Conservation (phyloP, 2,329 filamentous ascomycete genomes). For the Trichoderma breve region DNA sequence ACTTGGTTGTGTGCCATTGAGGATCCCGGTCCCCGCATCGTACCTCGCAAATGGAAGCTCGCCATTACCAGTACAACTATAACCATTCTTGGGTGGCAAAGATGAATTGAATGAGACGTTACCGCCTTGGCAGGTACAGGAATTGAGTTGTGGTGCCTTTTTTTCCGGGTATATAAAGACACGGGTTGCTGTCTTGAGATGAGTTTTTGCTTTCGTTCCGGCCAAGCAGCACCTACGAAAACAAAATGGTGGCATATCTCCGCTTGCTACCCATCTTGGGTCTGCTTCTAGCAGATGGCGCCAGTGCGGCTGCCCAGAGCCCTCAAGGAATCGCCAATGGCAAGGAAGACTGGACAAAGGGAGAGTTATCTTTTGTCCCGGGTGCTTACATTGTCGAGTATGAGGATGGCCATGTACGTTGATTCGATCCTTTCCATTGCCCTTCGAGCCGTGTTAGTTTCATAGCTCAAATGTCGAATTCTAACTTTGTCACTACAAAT, state of each 20-base stretch:
- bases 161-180: not conserved
- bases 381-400: conserved; percentile 55
- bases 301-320: not conserved
- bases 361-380: conserved; percentile 32
- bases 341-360: not conserved
- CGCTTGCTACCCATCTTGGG: not conserved
- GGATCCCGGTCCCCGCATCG: not conserved
- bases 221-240: not conserved
- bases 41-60: conserved; percentile 1
- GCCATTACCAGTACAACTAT: not conserved
- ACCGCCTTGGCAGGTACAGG: not conserved
- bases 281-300: not conserved
- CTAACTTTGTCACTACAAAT: not conserved
- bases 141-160: too few species aligned
- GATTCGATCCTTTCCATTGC: too few species aligned
- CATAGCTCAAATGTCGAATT: not conserved
- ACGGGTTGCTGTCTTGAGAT: not conserved
- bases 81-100: not conserved
- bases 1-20: not conserved
- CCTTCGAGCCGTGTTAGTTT: accelerated
- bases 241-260: conserved; percentile 1
- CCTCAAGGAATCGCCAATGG: not conserved
- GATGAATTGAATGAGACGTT: not conserved
- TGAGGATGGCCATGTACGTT: conserved; percentile 40
- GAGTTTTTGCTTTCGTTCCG: not conserved